phyloP scores from a whole-genome alignment of 108 stramenopile genomes.

The Discostella stelligeroides region DNA sequence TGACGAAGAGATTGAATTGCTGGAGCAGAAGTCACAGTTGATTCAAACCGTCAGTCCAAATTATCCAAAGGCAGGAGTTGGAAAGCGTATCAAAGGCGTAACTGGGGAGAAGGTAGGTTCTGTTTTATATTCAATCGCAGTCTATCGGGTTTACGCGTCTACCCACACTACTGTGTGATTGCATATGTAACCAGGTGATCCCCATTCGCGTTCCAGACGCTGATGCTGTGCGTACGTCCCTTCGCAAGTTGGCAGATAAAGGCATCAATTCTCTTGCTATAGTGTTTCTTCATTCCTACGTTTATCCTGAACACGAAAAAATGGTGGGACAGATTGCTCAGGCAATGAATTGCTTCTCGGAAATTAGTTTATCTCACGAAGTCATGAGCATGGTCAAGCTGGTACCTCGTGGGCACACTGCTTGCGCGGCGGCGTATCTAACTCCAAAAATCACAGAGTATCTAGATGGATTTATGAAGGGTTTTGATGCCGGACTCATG shows the following conservation, averaged over 20 bases:
- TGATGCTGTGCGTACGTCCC: constrained; percentile 54
- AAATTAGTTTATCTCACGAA: constrained; percentile 86
- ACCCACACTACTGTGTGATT: neutral
- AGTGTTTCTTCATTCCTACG: constrained; percentile 51
- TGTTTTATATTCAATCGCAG: neutral
- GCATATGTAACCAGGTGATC: constrained; percentile 10
- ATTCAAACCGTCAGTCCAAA: constrained; percentile 7
- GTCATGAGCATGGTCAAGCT: constrained; percentile 97
- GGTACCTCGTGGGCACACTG: constrained; percentile 92
- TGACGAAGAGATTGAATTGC: constrained; percentile 14
- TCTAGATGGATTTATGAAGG: constrained; percentile 78
- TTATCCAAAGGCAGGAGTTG: constrained; percentile 51
- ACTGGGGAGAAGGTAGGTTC: constrained; percentile 82
- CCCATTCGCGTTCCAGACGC: constrained; percentile 70
- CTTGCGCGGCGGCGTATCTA: constrained; percentile 96
- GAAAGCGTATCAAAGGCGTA: constrained; percentile 52
- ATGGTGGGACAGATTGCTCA: constrained; percentile 77
- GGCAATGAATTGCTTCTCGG: constrained; percentile 86
- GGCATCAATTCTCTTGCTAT: constrained; percentile 91
- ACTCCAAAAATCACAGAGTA: constrained; percentile 94
- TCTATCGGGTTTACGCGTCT: constrained; percentile 8
- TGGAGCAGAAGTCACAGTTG: constrained; percentile 12
- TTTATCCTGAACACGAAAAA: constrained; percentile 87
- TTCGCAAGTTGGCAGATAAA: constrained; percentile 64
- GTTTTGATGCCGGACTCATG: constrained; percentile 86